Conservation (phyloP, 768 basidiomycete species). For the Nidula microcarpa region DNA sequence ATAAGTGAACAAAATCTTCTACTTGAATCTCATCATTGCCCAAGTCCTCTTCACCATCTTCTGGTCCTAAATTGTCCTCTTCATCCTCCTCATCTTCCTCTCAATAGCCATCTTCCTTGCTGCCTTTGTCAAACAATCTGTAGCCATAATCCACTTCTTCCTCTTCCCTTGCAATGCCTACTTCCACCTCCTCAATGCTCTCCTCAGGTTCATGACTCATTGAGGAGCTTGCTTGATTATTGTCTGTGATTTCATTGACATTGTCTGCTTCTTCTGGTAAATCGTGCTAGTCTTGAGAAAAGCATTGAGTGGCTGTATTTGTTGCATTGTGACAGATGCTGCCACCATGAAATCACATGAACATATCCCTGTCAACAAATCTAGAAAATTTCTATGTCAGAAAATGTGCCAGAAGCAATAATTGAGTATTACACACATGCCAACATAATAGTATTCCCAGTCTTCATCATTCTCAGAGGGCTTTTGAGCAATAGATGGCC, state of each 20-base stretch:
- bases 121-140: neutral
- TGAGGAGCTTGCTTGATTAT: neutral
- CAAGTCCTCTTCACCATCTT: neutral
- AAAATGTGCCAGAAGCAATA: neutral
- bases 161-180: neutral
- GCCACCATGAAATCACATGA: slow-evolving; percentile 24
- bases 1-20: no score
- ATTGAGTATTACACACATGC: slow-evolving; percentile 24
- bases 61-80: neutral
- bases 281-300: neutral
- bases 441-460: slow-evolving; percentile 29
- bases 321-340: slow-evolving; percentile 24
- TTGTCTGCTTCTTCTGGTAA: slow-evolving; percentile 3
- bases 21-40: no score
- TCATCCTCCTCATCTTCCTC: slow-evolving; percentile 4
- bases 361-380: slow-evolving; percentile 29
- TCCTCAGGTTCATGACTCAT: neutral
- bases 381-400: slow-evolving; percentile 11
- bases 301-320: neutral
- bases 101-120: neutral
- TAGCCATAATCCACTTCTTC: neutral
- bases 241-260: neutral
- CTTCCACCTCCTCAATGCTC: neutral
- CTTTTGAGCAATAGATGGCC: slow-evolving; percentile 9
- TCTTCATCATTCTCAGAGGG: slow-evolving; percentile 17